Conservation (phyloP, 1,139 yeast species). For the Hyphopichia khmerensis region DNA sequence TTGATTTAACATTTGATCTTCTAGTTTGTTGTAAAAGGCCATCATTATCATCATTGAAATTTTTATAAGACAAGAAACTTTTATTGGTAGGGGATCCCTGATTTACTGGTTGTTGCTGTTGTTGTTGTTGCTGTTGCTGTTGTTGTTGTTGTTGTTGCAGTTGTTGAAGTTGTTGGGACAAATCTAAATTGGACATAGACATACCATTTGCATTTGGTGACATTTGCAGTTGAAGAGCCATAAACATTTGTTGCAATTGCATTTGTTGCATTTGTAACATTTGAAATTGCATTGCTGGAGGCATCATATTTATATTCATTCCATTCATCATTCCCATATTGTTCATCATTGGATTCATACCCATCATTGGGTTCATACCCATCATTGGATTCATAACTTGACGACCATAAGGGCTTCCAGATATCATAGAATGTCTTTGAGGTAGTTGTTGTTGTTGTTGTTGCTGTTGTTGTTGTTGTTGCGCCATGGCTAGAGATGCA, state of each 20-base stretch:
- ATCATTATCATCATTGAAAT: conserved; percentile 12
- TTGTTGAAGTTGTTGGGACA: background rate
- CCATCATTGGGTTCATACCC: background rate
- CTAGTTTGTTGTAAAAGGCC: conserved; percentile 31
- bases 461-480: conserved; percentile 15
- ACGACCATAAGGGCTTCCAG: background rate
- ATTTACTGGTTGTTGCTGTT: background rate
- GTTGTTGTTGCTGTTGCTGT: background rate
- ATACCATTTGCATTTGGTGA: background rate
- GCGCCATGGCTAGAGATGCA: conserved; percentile 23
- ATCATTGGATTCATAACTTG: background rate
- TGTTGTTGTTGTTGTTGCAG: background rate
- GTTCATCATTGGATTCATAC: background rate
- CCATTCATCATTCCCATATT: conserved; percentile 1
- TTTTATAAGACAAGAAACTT: background rate
- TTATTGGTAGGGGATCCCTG: background rate
- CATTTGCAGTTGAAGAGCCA: conserved; percentile 1
- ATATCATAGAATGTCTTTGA: conserved; percentile 2
- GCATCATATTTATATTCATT: conserved; percentile 2
- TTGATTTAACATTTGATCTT: conserved; percentile 33
- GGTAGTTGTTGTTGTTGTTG: background rate
- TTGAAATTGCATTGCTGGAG: conserved; percentile 2
- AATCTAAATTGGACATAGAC: conserved; percentile 1
- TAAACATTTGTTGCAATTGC: conserved; percentile 3
- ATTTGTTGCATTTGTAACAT: conserved; percentile 3